A percentile compares a stretch with the other conserved stretches of the same genome.
Evolutionary conservation across 1,284 basidiomycete species (phyloP).

Genomic region (Heterobasidion occidentale): DNA sequence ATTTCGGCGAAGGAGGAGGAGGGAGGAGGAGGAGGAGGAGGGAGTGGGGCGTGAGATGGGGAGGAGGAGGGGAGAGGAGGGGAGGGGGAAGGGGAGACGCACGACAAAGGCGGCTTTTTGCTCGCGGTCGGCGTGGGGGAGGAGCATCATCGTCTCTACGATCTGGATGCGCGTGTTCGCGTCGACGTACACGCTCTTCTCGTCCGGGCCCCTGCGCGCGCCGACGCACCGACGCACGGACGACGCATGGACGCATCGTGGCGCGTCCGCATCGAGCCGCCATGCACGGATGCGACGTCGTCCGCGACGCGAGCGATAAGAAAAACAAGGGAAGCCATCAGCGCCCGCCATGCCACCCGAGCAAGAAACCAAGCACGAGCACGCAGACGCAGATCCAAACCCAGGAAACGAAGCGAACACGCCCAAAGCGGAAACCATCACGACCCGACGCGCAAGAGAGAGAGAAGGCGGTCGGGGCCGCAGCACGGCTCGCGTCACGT

Average conservation of each 20-base stretch:
- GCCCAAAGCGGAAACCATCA: no score
- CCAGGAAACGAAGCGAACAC: neutral
- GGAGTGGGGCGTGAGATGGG: neutral
- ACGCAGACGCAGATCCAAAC: neutral
- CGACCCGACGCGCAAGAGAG: no score
- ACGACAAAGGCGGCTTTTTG: constrained; percentile 81
- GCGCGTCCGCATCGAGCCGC: neutral
- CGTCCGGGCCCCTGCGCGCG: constrained; percentile 33
- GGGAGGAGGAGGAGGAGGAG: neutral
- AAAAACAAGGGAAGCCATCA: neutral
- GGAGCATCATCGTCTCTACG: constrained; percentile 56
- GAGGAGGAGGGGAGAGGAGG: neutral
- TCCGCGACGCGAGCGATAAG: neutral
- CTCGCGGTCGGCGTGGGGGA: constrained; percentile 74
- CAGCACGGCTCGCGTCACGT: neutral
- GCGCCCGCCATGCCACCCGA: no score
- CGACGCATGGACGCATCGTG: neutral
- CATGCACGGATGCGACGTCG: neutral
- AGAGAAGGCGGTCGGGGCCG: no score
- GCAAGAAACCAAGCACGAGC: no score
- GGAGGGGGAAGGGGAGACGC: constrained; percentile 19
- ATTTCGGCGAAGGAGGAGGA: no score
- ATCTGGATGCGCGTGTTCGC: constrained; percentile 66
- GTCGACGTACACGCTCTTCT: constrained; percentile 58
- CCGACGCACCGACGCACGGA: constrained; percentile 1